A percentile compares a stretch with the other conserved stretches of the same genome.
Conservation (phyloP, 176 grass and related monocot species). For the Eragrostis nindensis region DNA sequence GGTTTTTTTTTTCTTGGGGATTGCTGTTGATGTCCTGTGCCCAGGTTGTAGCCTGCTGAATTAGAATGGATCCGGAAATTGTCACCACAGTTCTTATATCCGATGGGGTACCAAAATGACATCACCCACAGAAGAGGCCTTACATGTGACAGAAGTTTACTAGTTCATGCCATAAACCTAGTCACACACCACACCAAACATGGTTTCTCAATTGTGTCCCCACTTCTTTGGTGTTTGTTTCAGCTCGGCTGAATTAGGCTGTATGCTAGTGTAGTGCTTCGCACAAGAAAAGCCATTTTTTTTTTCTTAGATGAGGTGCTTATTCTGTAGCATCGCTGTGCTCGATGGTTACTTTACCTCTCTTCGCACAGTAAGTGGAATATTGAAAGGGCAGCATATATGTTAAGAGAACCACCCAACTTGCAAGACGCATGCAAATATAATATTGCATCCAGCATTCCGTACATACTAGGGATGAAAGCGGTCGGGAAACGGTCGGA, state of each 20-base stretch:
- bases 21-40: not conserved
- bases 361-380: not conserved
- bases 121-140: conserved; percentile 23
- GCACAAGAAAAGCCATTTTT: not conserved
- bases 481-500: no score
- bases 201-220: not conserved
- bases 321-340: not conserved
- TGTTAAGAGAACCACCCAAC: conserved; percentile 55
- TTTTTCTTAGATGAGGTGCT: not conserved
- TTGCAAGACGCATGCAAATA: conserved; percentile 43
- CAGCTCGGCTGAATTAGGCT: conserved; percentile 40
- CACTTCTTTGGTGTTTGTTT: not conserved
- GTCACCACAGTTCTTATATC: conserved; percentile 39
- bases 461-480: no score
- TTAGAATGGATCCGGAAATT: conserved; percentile 36
- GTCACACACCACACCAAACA: not conserved
- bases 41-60: conserved; percentile 33
- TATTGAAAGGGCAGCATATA: not conserved
- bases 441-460: not conserved
- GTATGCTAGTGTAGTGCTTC: conserved; percentile 9
- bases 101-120: conserved; percentile 12
- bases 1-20: not conserved
- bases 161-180: not conserved
- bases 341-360: not conserved
- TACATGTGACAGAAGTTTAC: conserved; percentile 2